Evolutionary conservation across 2,329 filamentous ascomycete species (phyloP).

Genomic region (Gaeumannomyces tritici): DNA sequence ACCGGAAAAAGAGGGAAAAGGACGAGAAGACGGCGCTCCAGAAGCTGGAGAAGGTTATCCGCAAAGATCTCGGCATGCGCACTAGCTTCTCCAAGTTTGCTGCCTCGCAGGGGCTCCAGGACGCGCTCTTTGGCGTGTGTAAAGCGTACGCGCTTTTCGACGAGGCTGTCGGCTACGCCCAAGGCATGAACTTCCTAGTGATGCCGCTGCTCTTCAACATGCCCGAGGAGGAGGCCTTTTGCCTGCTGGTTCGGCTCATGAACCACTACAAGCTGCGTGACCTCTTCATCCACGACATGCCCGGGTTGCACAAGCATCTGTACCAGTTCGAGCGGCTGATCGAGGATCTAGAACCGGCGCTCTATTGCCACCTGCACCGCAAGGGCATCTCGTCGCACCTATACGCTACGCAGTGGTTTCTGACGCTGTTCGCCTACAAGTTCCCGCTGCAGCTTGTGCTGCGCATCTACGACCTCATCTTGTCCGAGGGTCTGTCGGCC

Average conservation of each 20-base stretch:
- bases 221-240: slow-evolving; percentile 96
- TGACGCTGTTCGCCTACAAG: slow-evolving; percentile 96
- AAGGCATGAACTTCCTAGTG: slow-evolving; percentile 97
- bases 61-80: slow-evolving; percentile 78
- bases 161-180: slow-evolving; percentile 88
- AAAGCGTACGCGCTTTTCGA: slow-evolving; percentile 97
- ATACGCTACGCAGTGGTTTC: slow-evolving; percentile 98
- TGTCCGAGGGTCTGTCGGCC: slow-evolving; percentile 86
- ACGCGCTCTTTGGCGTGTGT: slow-evolving; percentile 88
- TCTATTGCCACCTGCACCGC: slow-evolving; percentile 89
- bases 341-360: slow-evolving; percentile 85
- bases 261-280: slow-evolving; percentile 91
- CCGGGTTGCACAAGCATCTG: slow-evolving; percentile 82
- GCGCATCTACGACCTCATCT: slow-evolving; percentile 89
- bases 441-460: slow-evolving; percentile 94
- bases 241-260: slow-evolving; percentile 86
- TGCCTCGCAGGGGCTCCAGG: slow-evolving; percentile 81
- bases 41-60: slow-evolving; percentile 87
- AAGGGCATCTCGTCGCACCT: slow-evolving; percentile 81
- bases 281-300: slow-evolving; percentile 93
- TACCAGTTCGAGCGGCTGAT: slow-evolving; percentile 92
- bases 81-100: slow-evolving; percentile 97
- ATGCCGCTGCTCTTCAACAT: slow-evolving; percentile 98
- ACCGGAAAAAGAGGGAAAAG: slow-evolving; percentile 69
- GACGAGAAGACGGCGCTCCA: slow-evolving; percentile 64